Percentiles rank a stretch among this genome's conserved stretches.
These are phyloP conservation scores for Russula abietina DNA, from an alignment of 768 basidiomycete species.

Conservation along the genomic window DNA sequence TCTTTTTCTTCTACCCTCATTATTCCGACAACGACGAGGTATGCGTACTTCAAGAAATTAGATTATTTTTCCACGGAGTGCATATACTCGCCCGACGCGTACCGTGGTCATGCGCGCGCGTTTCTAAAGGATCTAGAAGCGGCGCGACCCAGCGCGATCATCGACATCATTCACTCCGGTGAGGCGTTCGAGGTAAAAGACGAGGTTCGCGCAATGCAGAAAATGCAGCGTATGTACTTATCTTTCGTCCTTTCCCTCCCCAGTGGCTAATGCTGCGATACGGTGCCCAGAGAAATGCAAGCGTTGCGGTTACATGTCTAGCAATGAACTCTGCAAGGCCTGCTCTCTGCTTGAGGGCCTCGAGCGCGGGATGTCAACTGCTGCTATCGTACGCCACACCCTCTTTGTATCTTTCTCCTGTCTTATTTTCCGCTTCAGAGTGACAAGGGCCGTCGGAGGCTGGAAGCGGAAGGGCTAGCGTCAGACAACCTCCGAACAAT, in stretches of 20 bases:
- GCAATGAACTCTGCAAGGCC: conserved; percentile 94
- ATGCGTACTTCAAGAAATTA: conserved; percentile 98
- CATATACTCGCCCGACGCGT: conserved; percentile 98
- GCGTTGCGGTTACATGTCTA: conserved; percentile 93
- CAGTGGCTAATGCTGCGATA: neutral
- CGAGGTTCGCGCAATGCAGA: conserved; percentile 78
- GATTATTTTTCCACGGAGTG: conserved; percentile 99
- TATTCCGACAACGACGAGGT: conserved; percentile 44
- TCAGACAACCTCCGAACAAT: conserved; percentile 73
- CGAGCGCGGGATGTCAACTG: conserved; percentile 61
- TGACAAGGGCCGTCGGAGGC: conserved; percentile 57
- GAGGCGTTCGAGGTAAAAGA: conserved; percentile 86
- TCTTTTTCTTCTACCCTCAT: too few relatives aligned
- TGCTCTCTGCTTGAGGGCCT: conserved; percentile 87
- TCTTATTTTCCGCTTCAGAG: conserved; percentile 39
- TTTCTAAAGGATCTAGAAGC: conserved; percentile 96
- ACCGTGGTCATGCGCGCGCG: conserved; percentile 89
- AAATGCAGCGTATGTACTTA: conserved; percentile 65
- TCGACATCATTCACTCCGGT: conserved; percentile 96
- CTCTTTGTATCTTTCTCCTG: conserved; percentile 5
- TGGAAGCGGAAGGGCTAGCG: conserved; percentile 51
- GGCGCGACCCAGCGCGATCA: conserved; percentile 88
- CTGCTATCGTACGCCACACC: conserved; percentile 41
- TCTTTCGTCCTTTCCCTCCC: neutral
- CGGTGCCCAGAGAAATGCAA: conserved; percentile 68